A percentile compares a stretch with the other conserved stretches of the same genome.
These are phyloP conservation scores for Phytopythium mirpurense DNA, from an alignment of 352 stramenopile genomes.

Conservation along the genomic window DNA sequence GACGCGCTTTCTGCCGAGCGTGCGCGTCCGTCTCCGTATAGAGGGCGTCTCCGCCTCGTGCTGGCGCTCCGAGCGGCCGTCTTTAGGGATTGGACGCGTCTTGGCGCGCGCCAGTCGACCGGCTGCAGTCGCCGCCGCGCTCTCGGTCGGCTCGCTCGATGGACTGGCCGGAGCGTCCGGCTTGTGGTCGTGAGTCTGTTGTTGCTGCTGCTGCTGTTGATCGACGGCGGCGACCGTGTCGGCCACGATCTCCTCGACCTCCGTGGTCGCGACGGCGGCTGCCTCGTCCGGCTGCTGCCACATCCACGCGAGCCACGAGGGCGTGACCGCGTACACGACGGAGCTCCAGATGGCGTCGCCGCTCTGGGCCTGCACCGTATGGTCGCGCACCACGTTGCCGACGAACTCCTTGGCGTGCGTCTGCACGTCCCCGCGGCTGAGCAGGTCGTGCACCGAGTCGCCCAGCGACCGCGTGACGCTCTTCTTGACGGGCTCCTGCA, in stretches of 20 bases:
- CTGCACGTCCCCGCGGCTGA: slow-evolving; percentile 70
- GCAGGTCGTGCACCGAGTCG: slow-evolving; percentile 69
- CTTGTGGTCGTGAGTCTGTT: slow-evolving; percentile 19
- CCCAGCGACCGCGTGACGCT: slow-evolving; percentile 48
- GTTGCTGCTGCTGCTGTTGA: slow-evolving; percentile 19
- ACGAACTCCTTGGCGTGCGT: slow-evolving; percentile 84
- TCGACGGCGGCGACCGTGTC: slow-evolving; percentile 27
- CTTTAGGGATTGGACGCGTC: neutral
- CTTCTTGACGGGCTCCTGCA: slow-evolving; percentile 61
- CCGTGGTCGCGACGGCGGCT: slow-evolving; percentile 3
- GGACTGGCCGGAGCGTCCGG: neutral
- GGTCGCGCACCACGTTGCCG: slow-evolving; percentile 67
- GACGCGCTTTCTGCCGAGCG: neutral
- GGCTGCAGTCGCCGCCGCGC: neutral
- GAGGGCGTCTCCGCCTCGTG: neutral
- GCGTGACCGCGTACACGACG: slow-evolving; percentile 76
- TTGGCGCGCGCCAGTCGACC: neutral
- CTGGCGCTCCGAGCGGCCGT: slow-evolving; percentile 3
- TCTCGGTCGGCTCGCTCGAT: neutral
- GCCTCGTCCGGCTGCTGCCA: slow-evolving; percentile 31
- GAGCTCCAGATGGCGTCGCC: slow-evolving; percentile 78
- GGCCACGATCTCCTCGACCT: slow-evolving; percentile 21
- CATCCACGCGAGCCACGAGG: slow-evolving; percentile 71
- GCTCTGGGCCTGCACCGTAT: slow-evolving; percentile 74
- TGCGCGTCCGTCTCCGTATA: neutral